Evolutionary conservation across 352 stramenopile genomes (phyloP).

Genomic region (Achlya hypogyna): DNA sequence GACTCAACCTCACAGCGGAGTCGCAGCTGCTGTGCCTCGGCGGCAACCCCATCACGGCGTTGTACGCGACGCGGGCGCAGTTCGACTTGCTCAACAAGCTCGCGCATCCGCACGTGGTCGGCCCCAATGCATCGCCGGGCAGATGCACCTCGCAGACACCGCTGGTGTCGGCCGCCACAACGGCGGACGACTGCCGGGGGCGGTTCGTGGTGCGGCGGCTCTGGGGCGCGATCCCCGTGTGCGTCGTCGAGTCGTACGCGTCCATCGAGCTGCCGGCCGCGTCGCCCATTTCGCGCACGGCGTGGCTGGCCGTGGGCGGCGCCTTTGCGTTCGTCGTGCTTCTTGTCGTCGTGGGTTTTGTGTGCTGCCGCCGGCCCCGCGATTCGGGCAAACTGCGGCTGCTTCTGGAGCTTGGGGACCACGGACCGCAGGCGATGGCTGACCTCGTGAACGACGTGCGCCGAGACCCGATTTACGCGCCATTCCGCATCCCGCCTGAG

Average conservation of each 20-base stretch:
- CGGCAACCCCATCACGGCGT: neutral
- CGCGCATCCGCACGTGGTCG: neutral
- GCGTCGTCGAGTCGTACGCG: neutral
- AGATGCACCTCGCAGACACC: neutral
- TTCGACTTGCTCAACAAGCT: neutral
- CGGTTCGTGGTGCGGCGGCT: neutral
- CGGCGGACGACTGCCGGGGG: neutral
- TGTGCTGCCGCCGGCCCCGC: neutral
- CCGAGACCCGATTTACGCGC: conserved; percentile 50
- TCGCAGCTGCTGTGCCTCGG: conserved; percentile 1
- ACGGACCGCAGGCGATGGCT: neutral
- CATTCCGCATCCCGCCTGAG: conserved; percentile 61
- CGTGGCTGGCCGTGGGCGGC: neutral
- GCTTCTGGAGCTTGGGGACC: neutral
- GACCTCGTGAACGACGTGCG: conserved; percentile 18
- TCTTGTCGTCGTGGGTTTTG: neutral
- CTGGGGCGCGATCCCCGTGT: neutral
- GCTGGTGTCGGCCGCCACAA: neutral
- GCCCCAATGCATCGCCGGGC: neutral
- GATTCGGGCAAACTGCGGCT: neutral
- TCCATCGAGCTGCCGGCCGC: neutral
- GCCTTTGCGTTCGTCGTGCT: neutral
- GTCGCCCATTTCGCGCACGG: neutral
- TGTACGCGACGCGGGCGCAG: neutral
- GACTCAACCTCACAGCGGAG: neutral